Conservation (phyloP, 768 basidiomycete species). For the Hygrophorus russula region DNA sequence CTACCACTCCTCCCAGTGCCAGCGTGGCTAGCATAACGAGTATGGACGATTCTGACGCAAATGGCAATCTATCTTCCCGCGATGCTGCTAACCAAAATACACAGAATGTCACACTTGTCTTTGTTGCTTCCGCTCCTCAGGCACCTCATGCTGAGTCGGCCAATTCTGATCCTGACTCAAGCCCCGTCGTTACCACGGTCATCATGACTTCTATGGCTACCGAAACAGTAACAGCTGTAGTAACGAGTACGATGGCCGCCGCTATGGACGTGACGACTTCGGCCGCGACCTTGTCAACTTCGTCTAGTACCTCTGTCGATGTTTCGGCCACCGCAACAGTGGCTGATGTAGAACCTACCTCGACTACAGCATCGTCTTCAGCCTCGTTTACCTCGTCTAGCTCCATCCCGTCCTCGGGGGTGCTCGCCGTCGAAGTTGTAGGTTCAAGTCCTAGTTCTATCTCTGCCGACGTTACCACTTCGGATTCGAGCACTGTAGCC, state of each 20-base stretch:
- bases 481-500: conserved; percentile 4
- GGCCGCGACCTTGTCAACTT: conserved; percentile 8
- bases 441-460: conserved; percentile 1
- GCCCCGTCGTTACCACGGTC: conserved; percentile 12
- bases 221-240: conserved; percentile 2
- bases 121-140: conserved; percentile 28
- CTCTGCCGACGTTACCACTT: conserved; percentile 1
- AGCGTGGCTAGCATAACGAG: conserved; percentile 2
- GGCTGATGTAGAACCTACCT: neutral
- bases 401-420: neutral
- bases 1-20: neutral
- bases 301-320: conserved; percentile 4
- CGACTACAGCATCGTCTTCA: neutral
- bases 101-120: conserved; percentile 43
- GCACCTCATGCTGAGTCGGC: conserved; percentile 12
- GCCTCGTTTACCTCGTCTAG: neutral
- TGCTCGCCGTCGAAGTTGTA: conserved; percentile 14
- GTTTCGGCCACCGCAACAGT: conserved; percentile 1
- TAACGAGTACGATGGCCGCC: conserved; percentile 10
- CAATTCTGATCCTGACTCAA: conserved; percentile 5
- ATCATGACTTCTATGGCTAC: conserved; percentile 16
- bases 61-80: conserved; percentile 7
- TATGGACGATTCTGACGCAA: conserved; percentile 1
- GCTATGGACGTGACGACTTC: conserved; percentile 14
- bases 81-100: conserved; percentile 13